Conservation (phyloP, 495 filamentous ascomycete genomes). For the Aspergillus saccharolyticus region DNA sequence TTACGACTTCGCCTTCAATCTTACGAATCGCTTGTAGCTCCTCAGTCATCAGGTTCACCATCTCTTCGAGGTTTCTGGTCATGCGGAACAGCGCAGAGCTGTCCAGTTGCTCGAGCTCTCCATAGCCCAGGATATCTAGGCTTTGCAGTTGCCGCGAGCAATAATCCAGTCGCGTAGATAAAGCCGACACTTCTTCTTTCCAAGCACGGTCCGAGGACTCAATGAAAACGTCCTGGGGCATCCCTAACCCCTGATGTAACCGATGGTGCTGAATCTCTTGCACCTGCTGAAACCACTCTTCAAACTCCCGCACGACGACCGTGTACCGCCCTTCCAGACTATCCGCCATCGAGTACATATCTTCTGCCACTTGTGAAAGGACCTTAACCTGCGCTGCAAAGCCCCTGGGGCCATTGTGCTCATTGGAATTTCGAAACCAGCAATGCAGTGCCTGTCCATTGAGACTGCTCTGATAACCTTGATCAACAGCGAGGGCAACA, state of each 20-base stretch:
- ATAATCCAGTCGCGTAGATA: conserved; percentile 37
- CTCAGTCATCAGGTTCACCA: conserved; percentile 37
- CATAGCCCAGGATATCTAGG: conserved; percentile 34
- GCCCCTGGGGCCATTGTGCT: conserved; percentile 23
- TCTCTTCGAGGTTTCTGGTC: conserved; percentile 25
- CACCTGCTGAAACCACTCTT: conserved; percentile 40
- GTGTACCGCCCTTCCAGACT: conserved; percentile 30
- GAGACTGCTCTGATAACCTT: conserved; percentile 32
- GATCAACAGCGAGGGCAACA: conserved; percentile 31
- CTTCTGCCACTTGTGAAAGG: conserved; percentile 40
- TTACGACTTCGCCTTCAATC: conserved; percentile 39
- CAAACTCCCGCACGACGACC: conserved; percentile 31
- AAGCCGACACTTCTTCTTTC: conserved; percentile 35
- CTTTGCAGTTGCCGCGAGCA: conserved; percentile 35
- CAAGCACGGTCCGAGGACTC: conserved; percentile 40
- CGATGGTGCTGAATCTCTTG: conserved; percentile 27
- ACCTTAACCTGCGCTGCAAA: conserved; percentile 40
- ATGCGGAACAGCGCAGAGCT: conserved; percentile 35
- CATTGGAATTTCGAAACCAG: conserved; percentile 36
- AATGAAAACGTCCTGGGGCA: conserved; percentile 29
- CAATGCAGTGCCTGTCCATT: conserved; percentile 36
- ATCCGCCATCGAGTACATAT: conserved; percentile 33
- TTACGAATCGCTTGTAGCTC: conserved; percentile 39
- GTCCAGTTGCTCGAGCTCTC: conserved; percentile 26
- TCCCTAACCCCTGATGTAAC: not conserved